Evolutionary conservation across 768 basidiomycete genomes (phyloP).

Genomic region (Tylopilus plumbeoviolaceoides): DNA sequence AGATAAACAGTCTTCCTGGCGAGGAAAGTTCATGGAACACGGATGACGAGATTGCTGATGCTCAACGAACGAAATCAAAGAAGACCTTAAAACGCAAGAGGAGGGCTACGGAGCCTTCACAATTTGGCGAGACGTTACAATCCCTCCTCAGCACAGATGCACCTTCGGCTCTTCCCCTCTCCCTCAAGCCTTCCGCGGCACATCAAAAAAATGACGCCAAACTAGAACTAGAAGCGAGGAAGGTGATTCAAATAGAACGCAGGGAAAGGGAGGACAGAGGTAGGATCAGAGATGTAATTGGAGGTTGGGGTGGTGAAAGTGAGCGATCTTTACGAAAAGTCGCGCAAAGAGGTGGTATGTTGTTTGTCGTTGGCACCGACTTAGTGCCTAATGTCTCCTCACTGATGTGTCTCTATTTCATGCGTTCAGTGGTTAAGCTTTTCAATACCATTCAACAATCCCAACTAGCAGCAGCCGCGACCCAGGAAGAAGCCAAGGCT

Average conservation of each 20-base stretch:
- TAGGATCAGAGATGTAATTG: conserved; percentile 66
- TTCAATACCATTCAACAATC: conserved; percentile 87
- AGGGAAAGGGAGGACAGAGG: conserved; percentile 72
- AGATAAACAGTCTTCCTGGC: conserved; percentile 8
- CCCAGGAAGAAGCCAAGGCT: conserved; percentile 55
- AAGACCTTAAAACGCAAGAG: conserved; percentile 83
- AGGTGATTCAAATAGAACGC: conserved; percentile 63
- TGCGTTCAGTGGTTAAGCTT: conserved; percentile 63
- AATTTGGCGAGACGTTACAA: conserved; percentile 73
- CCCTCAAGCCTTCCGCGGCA: conserved; percentile 71
- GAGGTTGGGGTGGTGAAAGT: conserved; percentile 85
- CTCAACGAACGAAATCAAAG: conserved; percentile 61
- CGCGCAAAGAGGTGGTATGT: conserved; percentile 78
- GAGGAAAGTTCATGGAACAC: conserved; percentile 41
- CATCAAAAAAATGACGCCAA: conserved; percentile 72
- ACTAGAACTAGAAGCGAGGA: conserved; percentile 67
- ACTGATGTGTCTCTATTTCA: background rate
- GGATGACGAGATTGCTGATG: conserved; percentile 59
- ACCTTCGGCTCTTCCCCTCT: conserved; percentile 67
- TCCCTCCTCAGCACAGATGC: conserved; percentile 67
- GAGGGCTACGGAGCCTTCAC: conserved; percentile 67
- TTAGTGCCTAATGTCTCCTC: background rate
- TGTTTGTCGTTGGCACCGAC: background rate
- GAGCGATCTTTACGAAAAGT: conserved; percentile 76
- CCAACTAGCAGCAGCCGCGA: conserved; percentile 51